Evolutionary conservation across 2,329 filamentous ascomycete species (phyloP), one percentile per base, ranked within the genome.

Genomic region (Arthrobotrys pseudoclavata): DNA sequence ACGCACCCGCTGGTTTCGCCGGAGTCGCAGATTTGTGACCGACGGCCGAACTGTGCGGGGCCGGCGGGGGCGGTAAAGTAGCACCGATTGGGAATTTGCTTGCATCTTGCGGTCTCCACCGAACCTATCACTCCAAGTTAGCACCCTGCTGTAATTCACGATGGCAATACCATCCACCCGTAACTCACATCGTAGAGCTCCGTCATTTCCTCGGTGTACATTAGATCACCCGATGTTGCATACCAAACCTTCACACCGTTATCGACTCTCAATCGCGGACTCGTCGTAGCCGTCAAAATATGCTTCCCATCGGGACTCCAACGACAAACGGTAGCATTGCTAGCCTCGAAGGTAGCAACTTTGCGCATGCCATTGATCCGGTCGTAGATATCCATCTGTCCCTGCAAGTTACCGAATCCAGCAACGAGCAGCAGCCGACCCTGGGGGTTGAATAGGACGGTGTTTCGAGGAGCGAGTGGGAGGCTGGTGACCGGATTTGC

Each of bases 201-300:
- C 63, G 90, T 89, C 90, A 97, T 93, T 80, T 98, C 96, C 84
- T 96, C 92, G 82, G 94, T 93, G 87, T 97, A 99, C 91, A 97
- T 94, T 81, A 99, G 86, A 40, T 88, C 88, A 53, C 96, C 96
- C 79, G 90, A 89, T 37, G 97, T 91, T 34, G 80, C 81, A 84
- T 99, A 95, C 92, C 94, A 99, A 81, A 99, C 89, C 83, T 94
- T 94, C 81, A 99, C 88, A 76, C 95, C 96, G 82, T 99, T 99
- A 86, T 99, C 96, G 50, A 99, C 96, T 81, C 96, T 92, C 74
- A 99, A 89, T 79, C 96, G 91, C 4, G 96, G 96, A 80, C 94
- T 97, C 13, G 95, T 98, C 20, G 95, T 99, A n/a, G 96, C 96
- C 48, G 96, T 98, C 86, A 99, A 88, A 83, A 99, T 94, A 84